These are phyloP conservation scores for Hymenoscyphus salicellus DNA, from an alignment of 2,329 filamentous ascomycete genomes.

Conservation along the genomic window DNA sequence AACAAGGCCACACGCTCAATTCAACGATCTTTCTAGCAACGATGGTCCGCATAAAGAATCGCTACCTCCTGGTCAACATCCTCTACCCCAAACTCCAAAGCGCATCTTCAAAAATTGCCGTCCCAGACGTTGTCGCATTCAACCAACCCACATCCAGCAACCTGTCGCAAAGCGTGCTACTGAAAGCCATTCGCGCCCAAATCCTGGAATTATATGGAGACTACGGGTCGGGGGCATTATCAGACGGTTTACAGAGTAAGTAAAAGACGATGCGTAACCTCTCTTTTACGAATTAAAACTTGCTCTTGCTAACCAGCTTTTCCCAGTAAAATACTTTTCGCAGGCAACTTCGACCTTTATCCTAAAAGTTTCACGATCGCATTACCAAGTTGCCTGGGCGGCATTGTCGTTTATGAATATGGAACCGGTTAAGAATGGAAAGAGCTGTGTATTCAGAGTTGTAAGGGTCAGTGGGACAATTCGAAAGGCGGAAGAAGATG, in stretches of 20 bases:
- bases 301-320: background rate
- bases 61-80: slow-evolving; percentile 93
- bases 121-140: slow-evolving; percentile 65
- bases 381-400: slow-evolving; percentile 87
- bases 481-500: slow-evolving; percentile 85
- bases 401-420: slow-evolving; percentile 76
- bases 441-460: slow-evolving; percentile 76
- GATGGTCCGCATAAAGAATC: slow-evolving; percentile 96
- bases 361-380: slow-evolving; percentile 73
- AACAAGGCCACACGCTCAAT: background rate
- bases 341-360: slow-evolving; percentile 93
- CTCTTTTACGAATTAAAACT: background rate
- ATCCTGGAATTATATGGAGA: slow-evolving; percentile 79
- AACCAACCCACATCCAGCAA: slow-evolving; percentile 74
- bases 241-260: slow-evolving; percentile 65
- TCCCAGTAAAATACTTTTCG: slow-evolving; percentile 84
- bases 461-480: slow-evolving; percentile 90
- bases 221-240: slow-evolving; percentile 75
- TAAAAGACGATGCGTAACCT: background rate
- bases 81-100: slow-evolving; percentile 65
- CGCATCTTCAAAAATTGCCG: slow-evolving; percentile 35
- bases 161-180: slow-evolving; percentile 63
- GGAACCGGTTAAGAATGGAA: slow-evolving; percentile 56
- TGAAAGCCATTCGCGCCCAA: slow-evolving; percentile 67
- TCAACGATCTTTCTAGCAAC: slow-evolving; percentile 16